These are phyloP conservation scores for Fusarium penzigii DNA, from an alignment of 2,329 filamentous ascomycete species.

Conservation along the genomic window DNA sequence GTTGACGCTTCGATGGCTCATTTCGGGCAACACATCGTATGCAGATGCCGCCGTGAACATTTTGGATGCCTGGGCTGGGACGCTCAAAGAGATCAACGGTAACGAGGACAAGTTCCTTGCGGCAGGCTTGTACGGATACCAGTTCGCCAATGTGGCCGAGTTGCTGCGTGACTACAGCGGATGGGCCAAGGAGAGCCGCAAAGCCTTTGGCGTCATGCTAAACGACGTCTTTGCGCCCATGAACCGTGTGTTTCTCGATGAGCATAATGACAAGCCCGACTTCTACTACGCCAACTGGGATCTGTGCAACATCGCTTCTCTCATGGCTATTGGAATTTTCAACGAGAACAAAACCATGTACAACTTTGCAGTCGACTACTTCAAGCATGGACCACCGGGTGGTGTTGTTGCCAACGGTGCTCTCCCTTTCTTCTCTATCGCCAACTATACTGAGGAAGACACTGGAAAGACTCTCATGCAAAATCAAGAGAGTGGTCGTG, in stretches of 20 bases:
- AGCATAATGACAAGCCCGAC: conserved; percentile 5
- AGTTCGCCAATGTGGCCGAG: conserved; percentile 47
- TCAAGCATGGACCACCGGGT: conserved; percentile 40
- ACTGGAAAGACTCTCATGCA: conserved; percentile 30
- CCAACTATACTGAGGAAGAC: conserved; percentile 28
- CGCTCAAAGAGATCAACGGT: conserved; percentile 36
- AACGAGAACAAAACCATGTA: conserved; percentile 44
- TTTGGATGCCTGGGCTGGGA: conserved; percentile 40
- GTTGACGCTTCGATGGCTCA: conserved; percentile 38
- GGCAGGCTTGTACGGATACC: conserved; percentile 45
- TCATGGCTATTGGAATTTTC: conserved; percentile 43
- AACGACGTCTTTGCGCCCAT: conserved; percentile 1
- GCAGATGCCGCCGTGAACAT: conserved; percentile 40
- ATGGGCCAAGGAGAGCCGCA: conserved; percentile 27
- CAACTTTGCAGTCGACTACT: conserved; percentile 41
- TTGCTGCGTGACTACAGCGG: conserved; percentile 37
- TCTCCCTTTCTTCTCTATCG: conserved; percentile 30
- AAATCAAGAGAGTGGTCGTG: conserved; percentile 27
- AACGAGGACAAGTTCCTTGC: conserved; percentile 40
- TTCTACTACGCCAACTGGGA: conserved; percentile 23
- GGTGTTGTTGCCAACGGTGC: conserved; percentile 35
- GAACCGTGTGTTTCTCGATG: conserved; percentile 2
- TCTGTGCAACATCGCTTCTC: conserved; percentile 42
- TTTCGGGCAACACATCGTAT: conserved; percentile 37
- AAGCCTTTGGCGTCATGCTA: conserved; percentile 5